phyloP scores from a whole-genome alignment of 2,329 filamentous ascomycete genomes.

The Ophiosphaerella herpotricha region DNA sequence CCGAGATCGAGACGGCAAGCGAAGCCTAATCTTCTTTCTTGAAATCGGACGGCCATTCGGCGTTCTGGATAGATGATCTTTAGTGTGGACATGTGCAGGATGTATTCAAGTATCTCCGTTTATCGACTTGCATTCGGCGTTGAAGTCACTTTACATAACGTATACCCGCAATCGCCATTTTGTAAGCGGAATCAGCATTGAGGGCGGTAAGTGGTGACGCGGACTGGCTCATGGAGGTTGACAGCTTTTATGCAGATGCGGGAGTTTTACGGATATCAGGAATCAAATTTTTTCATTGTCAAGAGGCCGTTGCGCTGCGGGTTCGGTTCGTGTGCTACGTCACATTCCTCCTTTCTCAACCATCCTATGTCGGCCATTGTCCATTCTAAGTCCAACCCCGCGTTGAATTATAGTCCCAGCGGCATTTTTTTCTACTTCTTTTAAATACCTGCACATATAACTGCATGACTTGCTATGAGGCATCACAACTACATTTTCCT shows the following conservation, averaged over 20 bases:
- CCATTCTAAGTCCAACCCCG: constrained; percentile 29
- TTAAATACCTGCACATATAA: background rate
- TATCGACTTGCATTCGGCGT: constrained; percentile 18
- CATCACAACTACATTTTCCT: background rate
- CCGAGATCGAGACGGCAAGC: constrained; percentile 51
- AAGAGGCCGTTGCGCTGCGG: background rate
- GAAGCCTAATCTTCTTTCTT: constrained; percentile 25
- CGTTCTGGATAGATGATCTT: constrained; percentile 16
- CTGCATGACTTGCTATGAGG: background rate
- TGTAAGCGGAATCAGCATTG: background rate
- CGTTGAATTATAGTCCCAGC: background rate
- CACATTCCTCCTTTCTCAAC: constrained; percentile 27
- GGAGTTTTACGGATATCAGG: background rate
- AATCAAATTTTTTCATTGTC: background rate
- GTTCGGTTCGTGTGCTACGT: constrained; percentile 14
- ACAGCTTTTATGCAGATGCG: background rate
- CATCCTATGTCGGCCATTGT: constrained; percentile 31
- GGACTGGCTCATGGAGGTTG: background rate
- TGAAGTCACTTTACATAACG: constrained; percentile 21
- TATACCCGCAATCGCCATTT: constrained; percentile 23
- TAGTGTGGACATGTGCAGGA: constrained; percentile 1
- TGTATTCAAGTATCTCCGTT: constrained; percentile 13
- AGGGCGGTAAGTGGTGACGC: background rate
- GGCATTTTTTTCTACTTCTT: too few species aligned
- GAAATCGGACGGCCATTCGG: constrained; percentile 3